Base-by-base conservation (phyloP, 371 early-diverging fungal genomes). In the Chytridium lagenaria region DNA sequence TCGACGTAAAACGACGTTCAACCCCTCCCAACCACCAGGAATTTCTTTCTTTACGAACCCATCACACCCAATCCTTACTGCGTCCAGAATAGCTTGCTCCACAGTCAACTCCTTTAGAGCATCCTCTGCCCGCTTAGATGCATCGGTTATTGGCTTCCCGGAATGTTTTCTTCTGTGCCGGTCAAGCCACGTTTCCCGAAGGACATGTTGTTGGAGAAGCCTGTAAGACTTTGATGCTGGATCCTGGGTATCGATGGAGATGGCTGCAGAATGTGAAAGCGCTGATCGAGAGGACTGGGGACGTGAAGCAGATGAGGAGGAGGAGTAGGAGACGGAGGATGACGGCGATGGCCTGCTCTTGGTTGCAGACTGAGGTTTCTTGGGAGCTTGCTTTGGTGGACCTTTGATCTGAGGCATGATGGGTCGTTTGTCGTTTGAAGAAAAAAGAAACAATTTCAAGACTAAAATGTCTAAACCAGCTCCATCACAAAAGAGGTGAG, bases 21-120 rank as follows among this genome's bases (percentile, higher is more conserved):
- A 34, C 12, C 61, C 61, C 3, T 30, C 30, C 61, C 61, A 61
- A 37, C 36, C 31, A 16, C 36, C 37, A 10, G 61, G 61, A 23
- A 61, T 34, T 7, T 34, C 36, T 34, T 61, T 37, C 31, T 37
- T 31, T 5, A 61, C 61, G 26, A 5, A 12, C 5, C 34, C 61
- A 61, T 61, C 61, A 34, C 61, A 61, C 15, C 61, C 61, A 16
- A 34, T 37, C 61, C 61, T 31, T 3, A 61, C 36, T 5, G 61
- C 61, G 34, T 61, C 61, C 19, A 61, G 23, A 16, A 61, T 61
- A 10, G 61, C 61, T 36, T 61, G 61, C 36, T 61, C 61, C 61
- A 61, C 34, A 7, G 61, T 52, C 55, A 52, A 26, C 7, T 5
- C 26, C 5, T 10, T 23, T 5, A 52, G 5, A n/a, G 55, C 55